These are phyloP conservation scores for Kazachstania viticola DNA, from an alignment of 805 yeast genomes.

Conservation along the genomic window DNA sequence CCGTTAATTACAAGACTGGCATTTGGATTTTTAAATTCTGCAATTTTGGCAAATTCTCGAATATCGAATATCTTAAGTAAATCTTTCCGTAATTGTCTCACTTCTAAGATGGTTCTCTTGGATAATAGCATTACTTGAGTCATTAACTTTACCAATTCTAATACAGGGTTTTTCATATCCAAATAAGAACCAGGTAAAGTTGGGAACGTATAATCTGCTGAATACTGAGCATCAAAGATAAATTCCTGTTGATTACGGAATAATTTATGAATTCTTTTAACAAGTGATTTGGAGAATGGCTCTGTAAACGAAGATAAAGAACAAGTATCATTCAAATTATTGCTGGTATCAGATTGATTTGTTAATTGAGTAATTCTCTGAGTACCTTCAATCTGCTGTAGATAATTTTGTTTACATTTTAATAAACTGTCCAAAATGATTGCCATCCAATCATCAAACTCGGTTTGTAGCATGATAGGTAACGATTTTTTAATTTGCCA, in stretches of 20 bases:
- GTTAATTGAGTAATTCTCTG: constrained; percentile 63
- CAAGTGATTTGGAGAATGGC: constrained; percentile 48
- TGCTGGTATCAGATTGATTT: constrained; percentile 30
- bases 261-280: constrained; percentile 54
- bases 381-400: constrained; percentile 30
- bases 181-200: constrained; percentile 62
- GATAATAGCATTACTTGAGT: constrained; percentile 66
- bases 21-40: constrained; percentile 65
- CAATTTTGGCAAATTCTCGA: constrained; percentile 72
- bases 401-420: constrained; percentile 34
- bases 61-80: constrained; percentile 64
- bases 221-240: constrained; percentile 51
- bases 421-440: constrained; percentile 63
- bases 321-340: constrained; percentile 28
- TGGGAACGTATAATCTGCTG: constrained; percentile 62
- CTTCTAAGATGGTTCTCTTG: constrained; percentile 53
- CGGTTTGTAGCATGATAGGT: constrained; percentile 65
- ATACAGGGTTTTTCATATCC: constrained; percentile 51
- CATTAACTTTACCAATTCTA: constrained; percentile 68
- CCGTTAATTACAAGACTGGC: constrained; percentile 54
- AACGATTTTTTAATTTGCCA: constrained; percentile 76
- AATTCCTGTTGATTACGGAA: constrained; percentile 62
- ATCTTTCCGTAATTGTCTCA: constrained; percentile 61
- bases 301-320: constrained; percentile 40
- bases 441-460: constrained; percentile 79